Evolutionary conservation across 2,329 filamentous ascomycete genomes (phyloP), one percentile per base, ranked within the genome.

Genomic region (Alternaria panax): DNA sequence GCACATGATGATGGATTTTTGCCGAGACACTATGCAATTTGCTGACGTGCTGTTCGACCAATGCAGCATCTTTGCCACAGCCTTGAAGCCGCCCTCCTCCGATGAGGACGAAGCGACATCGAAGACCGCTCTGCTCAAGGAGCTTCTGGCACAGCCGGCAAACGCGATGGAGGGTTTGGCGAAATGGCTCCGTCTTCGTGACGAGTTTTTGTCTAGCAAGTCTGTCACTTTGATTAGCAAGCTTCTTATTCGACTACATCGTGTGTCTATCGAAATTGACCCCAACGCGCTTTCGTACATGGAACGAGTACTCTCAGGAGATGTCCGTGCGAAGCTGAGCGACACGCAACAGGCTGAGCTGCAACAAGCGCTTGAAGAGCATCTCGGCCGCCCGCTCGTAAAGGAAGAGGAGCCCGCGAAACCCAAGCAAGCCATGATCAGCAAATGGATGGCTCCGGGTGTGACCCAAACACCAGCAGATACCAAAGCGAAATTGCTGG

Each of bases 11-110:
- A 90, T 93, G 70, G 89, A 97, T 57, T 97, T 98, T 71, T 97
- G 93, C 74, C 89, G 95, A 66, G 92, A 97, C 73, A 91, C 92
- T 14, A 99, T 99, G 87, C 92, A 98, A 70, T 91, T 97, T 72
- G 93, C 94, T 0, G 92, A 96, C 72, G 85, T 87, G 34, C 84
- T 97, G 2, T 91, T 98, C 72, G 89, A 92, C 40, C 89, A 97
- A 68, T 95, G 96, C 75, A 89, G 88, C 51, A 86, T 97, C 59
- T 88, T 99, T 63, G 87, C 92, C 2, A 90, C 89, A 45, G 90
- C 91, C 12, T 77, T 93, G 57, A 80, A 80, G 38, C 80, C 81
- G 42, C 67, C 72, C 12, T 65, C 65, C 8, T 59, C 60, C 5
- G 68, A 68, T 14, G 60, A 64, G 51, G 79, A 80, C 24, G 79